These are phyloP conservation scores for Kernera saxatilis DNA, from an alignment of 345 rosid genomes.

Conservation along the genomic window DNA sequence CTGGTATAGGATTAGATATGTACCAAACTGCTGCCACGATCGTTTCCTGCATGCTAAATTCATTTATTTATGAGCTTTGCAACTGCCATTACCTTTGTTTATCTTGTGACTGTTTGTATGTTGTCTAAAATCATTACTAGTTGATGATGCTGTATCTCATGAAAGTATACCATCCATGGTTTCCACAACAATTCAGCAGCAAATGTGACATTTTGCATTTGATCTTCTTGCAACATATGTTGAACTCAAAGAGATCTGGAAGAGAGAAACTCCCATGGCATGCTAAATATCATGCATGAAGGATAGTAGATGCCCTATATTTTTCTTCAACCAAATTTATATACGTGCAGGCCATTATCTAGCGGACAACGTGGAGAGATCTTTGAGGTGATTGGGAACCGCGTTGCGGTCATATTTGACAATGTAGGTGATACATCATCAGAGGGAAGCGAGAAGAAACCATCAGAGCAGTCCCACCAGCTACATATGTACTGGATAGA, in stretches of 20 bases:
- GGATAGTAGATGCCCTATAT: background rate
- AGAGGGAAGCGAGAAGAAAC: slow-evolving; percentile 41
- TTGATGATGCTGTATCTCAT: background rate
- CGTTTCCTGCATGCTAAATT: background rate
- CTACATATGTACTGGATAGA: slow-evolving; percentile 65
- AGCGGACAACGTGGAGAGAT: slow-evolving; percentile 88
- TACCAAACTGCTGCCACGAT: background rate
- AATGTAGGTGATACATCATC: slow-evolving; percentile 33
- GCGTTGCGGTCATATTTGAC: slow-evolving; percentile 75
- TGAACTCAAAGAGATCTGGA: background rate
- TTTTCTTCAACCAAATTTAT: background rate
- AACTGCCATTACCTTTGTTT: background rate
- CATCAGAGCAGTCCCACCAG: slow-evolving; percentile 38
- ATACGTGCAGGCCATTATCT: slow-evolving; percentile 57
- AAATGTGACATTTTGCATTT: background rate
- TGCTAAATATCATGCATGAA: background rate
- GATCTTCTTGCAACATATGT: background rate
- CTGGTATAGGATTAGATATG: background rate
- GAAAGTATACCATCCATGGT: background rate
- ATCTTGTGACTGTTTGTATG: background rate
- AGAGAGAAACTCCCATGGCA: background rate
- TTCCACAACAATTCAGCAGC: background rate
- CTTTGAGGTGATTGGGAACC: slow-evolving; percentile 70
- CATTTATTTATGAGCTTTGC: background rate
- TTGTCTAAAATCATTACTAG: background rate